Evolutionary conservation across 2,329 filamentous ascomycete genomes (phyloP), one percentile per base, ranked within the genome.

Genomic region (Meredithiella fracta): DNA sequence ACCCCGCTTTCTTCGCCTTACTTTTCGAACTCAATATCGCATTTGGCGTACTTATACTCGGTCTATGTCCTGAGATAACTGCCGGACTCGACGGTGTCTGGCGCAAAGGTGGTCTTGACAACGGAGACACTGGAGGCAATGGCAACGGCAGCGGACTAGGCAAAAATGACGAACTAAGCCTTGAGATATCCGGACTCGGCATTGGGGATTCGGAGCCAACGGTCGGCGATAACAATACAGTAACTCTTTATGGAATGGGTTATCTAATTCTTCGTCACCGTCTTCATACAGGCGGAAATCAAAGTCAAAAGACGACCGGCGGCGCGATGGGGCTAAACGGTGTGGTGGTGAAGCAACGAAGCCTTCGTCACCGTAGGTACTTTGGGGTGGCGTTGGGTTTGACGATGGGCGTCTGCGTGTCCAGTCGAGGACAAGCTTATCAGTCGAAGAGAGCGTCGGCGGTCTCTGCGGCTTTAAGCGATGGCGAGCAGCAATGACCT

Each of bases 331-430:
- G 61, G 76, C 70, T 53, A 20, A 9, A 74, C 72, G 34, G 69
- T 69, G 54, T 74, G 73, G 56, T 76, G 76, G 56, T 83, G 71
- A 58, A 80, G 67, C 47, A 34, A 55, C 8, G 37, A 58, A 58
- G 9, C 53, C 53, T 26, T 58, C 57, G 47, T 58, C 57, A 7
- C 54, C 57, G 53, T 56, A 56, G 26, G 56, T 40, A 22, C 57
- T 58, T 25, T 56, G 57, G 1, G 57, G 57, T 11, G 57, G 57
- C 14, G 57, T 58, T 14, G 57, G 57, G 25, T 58, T 58, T 8
- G 57, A 58, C 2, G 57, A 58, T 17, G 57, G 57, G 20, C 57
- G 53, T n/a, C 50, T 49, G 15, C 50, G 53, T 14, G 57, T 56
- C 57, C 57, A 58, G 29, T 58, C 57, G 38, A 58, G 44, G 22